Evolutionary conservation across 2,329 filamentous ascomycete genomes (phyloP).

Genomic region (Aspergillus jensenii): DNA sequence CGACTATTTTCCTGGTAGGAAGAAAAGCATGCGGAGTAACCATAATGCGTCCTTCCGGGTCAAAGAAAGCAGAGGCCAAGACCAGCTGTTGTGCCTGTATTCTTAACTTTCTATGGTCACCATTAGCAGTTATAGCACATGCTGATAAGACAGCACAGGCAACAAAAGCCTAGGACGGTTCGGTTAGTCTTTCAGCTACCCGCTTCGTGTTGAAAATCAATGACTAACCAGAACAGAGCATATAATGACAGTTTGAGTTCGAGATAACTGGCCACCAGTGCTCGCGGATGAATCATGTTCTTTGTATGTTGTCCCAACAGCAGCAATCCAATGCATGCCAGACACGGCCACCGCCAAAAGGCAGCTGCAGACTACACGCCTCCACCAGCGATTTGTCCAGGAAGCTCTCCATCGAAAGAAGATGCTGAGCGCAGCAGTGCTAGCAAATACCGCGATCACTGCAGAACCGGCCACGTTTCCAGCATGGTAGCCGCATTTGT

Average conservation of each 20-base stretch:
- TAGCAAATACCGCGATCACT: conserved; percentile 71
- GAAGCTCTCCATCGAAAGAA: conserved; percentile 76
- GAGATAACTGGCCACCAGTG: conserved; percentile 47
- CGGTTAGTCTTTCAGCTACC: conserved; percentile 9
- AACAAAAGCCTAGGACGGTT: conserved; percentile 53
- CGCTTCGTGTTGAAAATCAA: not conserved
- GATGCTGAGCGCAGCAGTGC: conserved; percentile 66
- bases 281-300: conserved; percentile 49
- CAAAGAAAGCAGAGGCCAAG: conserved; percentile 46
- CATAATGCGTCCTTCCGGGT: conserved; percentile 45
- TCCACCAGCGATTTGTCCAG: conserved; percentile 80
- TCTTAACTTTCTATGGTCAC: conserved; percentile 54
- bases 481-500: conserved; percentile 61
- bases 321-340: conserved; percentile 85
- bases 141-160: conserved; percentile 61
- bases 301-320: conserved; percentile 68
- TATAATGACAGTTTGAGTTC: conserved; percentile 69
- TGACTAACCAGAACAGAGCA: conserved; percentile 66
- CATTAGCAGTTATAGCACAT: conserved; percentile 56
- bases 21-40: conserved; percentile 46
- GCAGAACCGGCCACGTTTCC: conserved; percentile 66
- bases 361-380: conserved; percentile 64
- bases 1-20: conserved; percentile 68
- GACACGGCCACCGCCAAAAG: conserved; percentile 73
- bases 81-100: conserved; percentile 63